Evolutionary conservation across 306 rosid species (phyloP), one percentile per base, ranked within the genome.

Genomic region (Lathyrus tuberosus): DNA sequence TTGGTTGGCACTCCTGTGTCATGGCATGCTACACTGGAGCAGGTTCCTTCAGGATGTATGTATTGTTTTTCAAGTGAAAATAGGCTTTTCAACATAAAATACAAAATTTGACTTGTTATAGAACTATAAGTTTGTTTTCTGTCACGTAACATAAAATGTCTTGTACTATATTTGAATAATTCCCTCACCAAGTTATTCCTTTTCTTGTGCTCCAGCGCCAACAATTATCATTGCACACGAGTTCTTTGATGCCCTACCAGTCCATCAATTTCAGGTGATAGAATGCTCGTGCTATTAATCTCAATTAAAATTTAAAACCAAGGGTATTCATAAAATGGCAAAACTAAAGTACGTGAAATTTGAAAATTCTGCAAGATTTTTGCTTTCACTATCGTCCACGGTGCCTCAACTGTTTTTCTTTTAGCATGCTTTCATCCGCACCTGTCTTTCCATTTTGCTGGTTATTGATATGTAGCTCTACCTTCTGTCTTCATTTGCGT

Each of bases 41-140:
- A 91, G 76, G 92, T 94, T 83, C 97, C 97, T 74, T 76, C 95
- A 7, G 97, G 97, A 83, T 63, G 97, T 94, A 85, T 73, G 95
- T 75, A 73, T 75, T 82, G 35, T 71, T 63, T 69, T 78, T 53
- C 58, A 30, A 51, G 54, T 61, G 72, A 54, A 68, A 42, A 41
- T 58, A 22, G 40, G 70, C 60, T 61, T 37, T 60, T 79, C 22
- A 42, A 20, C 35, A 4, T 51, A 41, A 62, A 22, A 33, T 64
- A 57, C 31, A 30, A 49, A 20, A 51, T 70, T n/a, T 53, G 44
- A 22, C 33, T 44, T 31, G 38, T 67, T 41, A 62, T 75, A 38
- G 67, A 35, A 46, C 33, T 51, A 10, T 28, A 26, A 40, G 53
- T 72, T 69, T 59, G 58, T 64, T 62, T 67, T 65, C 24, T 56